Evolutionary conservation across 2,329 filamentous ascomycete species (phyloP).

Genomic region (Lecanosticta acicola): DNA sequence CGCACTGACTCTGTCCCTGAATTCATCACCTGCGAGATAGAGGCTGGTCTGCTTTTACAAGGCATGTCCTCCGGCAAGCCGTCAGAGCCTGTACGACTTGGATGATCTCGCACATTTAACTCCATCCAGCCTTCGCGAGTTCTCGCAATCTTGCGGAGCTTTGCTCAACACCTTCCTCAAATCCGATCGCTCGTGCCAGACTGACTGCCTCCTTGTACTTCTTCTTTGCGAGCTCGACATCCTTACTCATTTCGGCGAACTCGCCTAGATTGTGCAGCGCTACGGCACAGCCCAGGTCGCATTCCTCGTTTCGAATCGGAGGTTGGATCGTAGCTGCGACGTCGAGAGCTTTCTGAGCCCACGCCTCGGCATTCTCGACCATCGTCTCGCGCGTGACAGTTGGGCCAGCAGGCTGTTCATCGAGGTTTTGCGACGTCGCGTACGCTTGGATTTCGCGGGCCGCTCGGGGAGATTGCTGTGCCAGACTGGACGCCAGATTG

Average conservation of each 20-base stretch:
- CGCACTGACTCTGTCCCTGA: neutral
- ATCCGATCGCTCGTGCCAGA: constrained; percentile 48
- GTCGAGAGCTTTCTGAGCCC: constrained; percentile 71
- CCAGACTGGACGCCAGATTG: constrained; percentile 69
- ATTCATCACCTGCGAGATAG: no score
- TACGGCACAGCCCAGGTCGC: constrained; percentile 74
- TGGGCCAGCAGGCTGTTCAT: constrained; percentile 37
- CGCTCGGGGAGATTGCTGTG: constrained; percentile 52
- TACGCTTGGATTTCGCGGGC: constrained; percentile 27
- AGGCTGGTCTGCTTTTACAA: no score
- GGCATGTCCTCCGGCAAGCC: no score
- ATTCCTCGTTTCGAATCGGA: constrained; percentile 66
- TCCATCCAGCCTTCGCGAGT: constrained; percentile 19
- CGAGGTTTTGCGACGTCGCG: constrained; percentile 32
- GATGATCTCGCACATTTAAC: neutral
- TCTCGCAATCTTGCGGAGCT: constrained; percentile 39
- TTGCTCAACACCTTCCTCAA: constrained; percentile 41
- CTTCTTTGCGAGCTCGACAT: constrained; percentile 57
- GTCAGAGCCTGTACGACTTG: neutral
- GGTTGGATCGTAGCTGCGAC: constrained; percentile 61
- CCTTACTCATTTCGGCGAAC: constrained; percentile 69
- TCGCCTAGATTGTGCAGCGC: constrained; percentile 84
- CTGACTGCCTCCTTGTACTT: constrained; percentile 64
- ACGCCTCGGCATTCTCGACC: constrained; percentile 65
- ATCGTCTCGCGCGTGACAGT: constrained; percentile 52